A percentile compares a stretch with the other conserved stretches of the same genome.
Evolutionary conservation across 1,284 basidiomycete genomes (phyloP).

Genomic region (Cryptococcus hybrid): DNA sequence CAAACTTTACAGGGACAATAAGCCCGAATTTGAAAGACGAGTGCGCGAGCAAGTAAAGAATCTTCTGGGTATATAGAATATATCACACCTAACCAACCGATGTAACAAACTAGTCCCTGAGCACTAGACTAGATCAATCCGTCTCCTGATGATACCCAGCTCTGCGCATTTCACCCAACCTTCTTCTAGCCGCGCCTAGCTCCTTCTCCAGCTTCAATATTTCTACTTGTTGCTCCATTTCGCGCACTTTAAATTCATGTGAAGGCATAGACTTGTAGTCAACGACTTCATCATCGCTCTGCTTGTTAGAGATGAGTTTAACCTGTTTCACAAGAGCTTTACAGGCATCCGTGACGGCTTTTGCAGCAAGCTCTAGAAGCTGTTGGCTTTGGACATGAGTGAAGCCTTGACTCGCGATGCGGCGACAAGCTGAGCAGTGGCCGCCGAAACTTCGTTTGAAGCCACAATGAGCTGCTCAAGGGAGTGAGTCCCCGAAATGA

Average conservation of each 20-base stretch:
- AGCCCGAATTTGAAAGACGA: constrained; percentile 55
- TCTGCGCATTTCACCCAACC: constrained; percentile 83
- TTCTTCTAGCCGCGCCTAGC: constrained; percentile 78
- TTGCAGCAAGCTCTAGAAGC: constrained; percentile 90
- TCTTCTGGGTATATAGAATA: constrained; percentile 51
- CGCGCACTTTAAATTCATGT: constrained; percentile 93
- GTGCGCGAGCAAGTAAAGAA: constrained; percentile 53
- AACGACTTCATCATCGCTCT: constrained; percentile 72
- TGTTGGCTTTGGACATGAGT: constrained; percentile 99
- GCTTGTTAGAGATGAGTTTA: constrained; percentile 86
- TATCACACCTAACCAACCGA: not conserved
- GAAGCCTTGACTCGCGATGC: constrained; percentile 98
- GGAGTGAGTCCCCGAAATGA: constrained; percentile 92
- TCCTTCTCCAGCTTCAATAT: constrained; percentile 97
- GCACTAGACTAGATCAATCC: constrained; percentile 14
- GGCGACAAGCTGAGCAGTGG: constrained; percentile 97
- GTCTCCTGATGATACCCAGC: constrained; percentile 63
- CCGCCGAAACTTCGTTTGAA: constrained; percentile 95
- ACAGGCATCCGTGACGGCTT: constrained; percentile 98
- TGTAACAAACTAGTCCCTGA: not conserved
- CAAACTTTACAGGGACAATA: constrained; percentile 89
- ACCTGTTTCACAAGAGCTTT: constrained; percentile 95
- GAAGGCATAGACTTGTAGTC: constrained; percentile 92
- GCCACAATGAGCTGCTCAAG: constrained; percentile 99
- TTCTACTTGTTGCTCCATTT: constrained; percentile 99